Evolutionary conservation across 495 filamentous ascomycete species (phyloP).

Genomic region (Thermothielavioides terrestris): DNA sequence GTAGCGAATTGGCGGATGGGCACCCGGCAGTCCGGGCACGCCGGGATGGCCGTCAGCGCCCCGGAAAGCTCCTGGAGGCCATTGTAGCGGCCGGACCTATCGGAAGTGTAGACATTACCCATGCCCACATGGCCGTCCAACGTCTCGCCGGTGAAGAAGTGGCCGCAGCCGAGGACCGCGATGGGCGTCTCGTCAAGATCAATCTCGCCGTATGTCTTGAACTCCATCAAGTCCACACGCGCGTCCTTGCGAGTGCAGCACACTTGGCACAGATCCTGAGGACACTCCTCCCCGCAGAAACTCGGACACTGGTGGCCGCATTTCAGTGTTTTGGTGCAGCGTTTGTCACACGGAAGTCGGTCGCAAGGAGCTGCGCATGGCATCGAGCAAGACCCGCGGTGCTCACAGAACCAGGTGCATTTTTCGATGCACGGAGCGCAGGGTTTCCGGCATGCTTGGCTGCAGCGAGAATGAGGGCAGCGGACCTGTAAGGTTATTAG

Average conservation of each 20-base stretch:
- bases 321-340: constrained; percentile 47
- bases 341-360: constrained; percentile 54
- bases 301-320: constrained; percentile 55
- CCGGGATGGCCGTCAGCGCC: constrained; percentile 13
- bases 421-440: constrained; percentile 56
- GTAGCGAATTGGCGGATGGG: constrained; percentile 23
- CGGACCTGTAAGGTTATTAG: constrained; percentile 3
- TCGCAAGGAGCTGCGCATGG: constrained; percentile 69
- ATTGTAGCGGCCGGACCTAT: constrained; percentile 31
- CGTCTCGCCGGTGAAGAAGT: constrained; percentile 52
- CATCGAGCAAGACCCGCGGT: constrained; percentile 48
- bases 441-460: constrained; percentile 49
- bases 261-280: constrained; percentile 47
- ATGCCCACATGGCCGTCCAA: constrained; percentile 63
- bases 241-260: constrained; percentile 36
- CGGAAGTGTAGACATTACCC: constrained; percentile 46
- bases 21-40: constrained; percentile 19
- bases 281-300: constrained; percentile 54
- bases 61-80: constrained; percentile 17
- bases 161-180: constrained; percentile 56
- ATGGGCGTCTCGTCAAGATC: constrained; percentile 13
- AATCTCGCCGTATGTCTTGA: constrained; percentile 17
- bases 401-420: constrained; percentile 45
- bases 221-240: constrained; percentile 23
- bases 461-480: constrained; percentile 49